Conservation (phyloP, 441 rosid genomes). For the Breynia disticha region DNA sequence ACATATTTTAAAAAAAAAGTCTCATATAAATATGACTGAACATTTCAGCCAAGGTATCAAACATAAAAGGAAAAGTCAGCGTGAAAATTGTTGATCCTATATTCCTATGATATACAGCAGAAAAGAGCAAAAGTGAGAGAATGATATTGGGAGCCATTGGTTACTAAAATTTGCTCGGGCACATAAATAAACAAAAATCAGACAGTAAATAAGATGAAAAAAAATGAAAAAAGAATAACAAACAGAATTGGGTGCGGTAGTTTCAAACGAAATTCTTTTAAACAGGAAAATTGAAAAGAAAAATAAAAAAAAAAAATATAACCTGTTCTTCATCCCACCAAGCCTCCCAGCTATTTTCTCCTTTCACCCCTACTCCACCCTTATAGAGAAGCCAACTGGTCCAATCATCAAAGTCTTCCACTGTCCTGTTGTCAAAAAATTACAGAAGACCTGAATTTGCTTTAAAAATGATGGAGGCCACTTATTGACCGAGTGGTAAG, state of each 20-base stretch:
- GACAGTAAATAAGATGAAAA: too few relatives aligned
- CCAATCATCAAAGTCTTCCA: slow-evolving; percentile 97
- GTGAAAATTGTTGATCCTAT: too few relatives aligned
- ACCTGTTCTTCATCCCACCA: slow-evolving; percentile 99
- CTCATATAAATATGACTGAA: neutral
- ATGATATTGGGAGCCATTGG: too few relatives aligned
- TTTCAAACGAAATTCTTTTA: neutral
- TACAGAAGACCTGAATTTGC: neutral
- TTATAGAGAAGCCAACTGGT: slow-evolving; percentile 88
- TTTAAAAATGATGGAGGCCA: neutral
- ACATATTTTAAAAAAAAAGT: neutral
- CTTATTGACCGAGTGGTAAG: slow-evolving; percentile 5
- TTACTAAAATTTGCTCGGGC: too few relatives aligned
- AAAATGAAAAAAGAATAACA: too few relatives aligned
- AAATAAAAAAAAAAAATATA: slow-evolving; percentile 15
- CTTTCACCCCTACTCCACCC: slow-evolving; percentile 98
- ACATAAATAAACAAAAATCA: too few relatives aligned
- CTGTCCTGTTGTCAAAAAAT: slow-evolving; percentile 45
- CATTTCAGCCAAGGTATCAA: too few relatives aligned
- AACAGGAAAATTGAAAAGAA: neutral
- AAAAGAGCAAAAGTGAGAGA: too few relatives aligned
- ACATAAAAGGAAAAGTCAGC: too few relatives aligned
- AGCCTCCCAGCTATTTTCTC: slow-evolving; percentile 96
- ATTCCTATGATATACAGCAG: too few relatives aligned
- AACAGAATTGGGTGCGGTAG: too few relatives aligned